Base-by-base conservation (phyloP, 768 basidiomycete species). In the Kondoa subrosea region DNA sequence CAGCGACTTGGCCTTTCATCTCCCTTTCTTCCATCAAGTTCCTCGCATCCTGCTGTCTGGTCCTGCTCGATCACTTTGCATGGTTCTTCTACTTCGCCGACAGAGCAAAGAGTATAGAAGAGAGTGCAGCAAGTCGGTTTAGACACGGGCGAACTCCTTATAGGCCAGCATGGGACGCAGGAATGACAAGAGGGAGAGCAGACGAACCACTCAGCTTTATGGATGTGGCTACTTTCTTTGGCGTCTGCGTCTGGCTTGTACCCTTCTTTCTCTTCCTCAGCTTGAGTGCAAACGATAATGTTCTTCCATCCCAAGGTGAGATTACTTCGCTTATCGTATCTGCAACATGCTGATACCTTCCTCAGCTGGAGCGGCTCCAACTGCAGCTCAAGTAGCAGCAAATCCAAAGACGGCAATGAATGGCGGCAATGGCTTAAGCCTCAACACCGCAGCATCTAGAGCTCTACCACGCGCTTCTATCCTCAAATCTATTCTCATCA, bases 211-310 rank as follows among this genome's bases (percentile, higher is more conserved):
- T 68, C 14, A 65, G 50, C 57, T 79, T 80, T 71, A 76, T 78
- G 76, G 80, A 81, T 33, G 79, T 81, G 1, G 80, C 81, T 16
- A 80, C 80, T 14, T 81, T 80, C 72, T 81, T 81, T 71, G 80
- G 77, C 1, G 75, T 80, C 56, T 80, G 80, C 73, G 79, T 81
- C 1, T 80, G 79, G 79, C 75, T 80, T 67, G 77, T 87, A 4
- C 95, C 95, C 1, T 77, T 99, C 32, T 99, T 93, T 78, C 78
- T 99, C 33, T 99, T 99, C 81, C 79, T 99, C 68, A 93, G 91
- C 74, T 80, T 99, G 65, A 92, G 89, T 70, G 93, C 95, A 17
- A 97, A 96, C 71, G 95, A 99, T 76, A 90, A 97, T 74, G 89
- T 92, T 1, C 81, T 97, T 17, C 95, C 95, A 0, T 74, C 73